phyloP scores from a whole-genome alignment of 352 stramenopile species.

The Pythium phragmiticola region DNA sequence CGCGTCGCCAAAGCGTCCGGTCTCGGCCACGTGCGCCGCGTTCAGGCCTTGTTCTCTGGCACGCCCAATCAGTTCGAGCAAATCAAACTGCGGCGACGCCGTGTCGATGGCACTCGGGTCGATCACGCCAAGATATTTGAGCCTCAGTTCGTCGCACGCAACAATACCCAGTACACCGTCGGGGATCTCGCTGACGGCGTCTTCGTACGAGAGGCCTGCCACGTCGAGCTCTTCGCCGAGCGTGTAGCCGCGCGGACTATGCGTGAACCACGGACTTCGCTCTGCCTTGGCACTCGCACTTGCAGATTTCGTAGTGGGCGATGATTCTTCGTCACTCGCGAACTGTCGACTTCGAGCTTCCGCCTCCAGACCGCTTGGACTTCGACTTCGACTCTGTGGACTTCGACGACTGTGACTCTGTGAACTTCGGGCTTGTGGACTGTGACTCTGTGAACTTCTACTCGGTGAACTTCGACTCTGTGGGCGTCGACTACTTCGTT shows the following conservation, averaged over 20 bases:
- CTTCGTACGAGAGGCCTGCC: constrained; percentile 48
- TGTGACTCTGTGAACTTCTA: constrained; percentile 12
- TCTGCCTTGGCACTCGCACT: constrained; percentile 30
- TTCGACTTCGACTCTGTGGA: constrained; percentile 20
- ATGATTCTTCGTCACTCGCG: not conserved
- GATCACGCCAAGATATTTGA: constrained; percentile 68
- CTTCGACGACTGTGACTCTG: constrained; percentile 15
- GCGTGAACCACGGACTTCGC: constrained; percentile 42
- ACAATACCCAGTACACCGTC: constrained; percentile 66
- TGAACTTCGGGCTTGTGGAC: constrained; percentile 10
- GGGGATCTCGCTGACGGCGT: constrained; percentile 43
- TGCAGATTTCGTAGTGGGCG: not conserved
- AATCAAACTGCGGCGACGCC: constrained; percentile 66
- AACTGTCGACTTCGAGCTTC: constrained; percentile 16
- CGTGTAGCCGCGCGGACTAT: constrained; percentile 62
- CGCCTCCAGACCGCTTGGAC: constrained; percentile 10
- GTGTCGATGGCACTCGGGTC: constrained; percentile 55
- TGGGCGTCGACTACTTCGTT: constrained; percentile 15
- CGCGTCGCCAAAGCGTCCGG: constrained; percentile 61
- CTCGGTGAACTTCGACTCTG: constrained; percentile 11
- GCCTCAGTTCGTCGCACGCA: constrained; percentile 59
- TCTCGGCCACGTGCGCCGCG: constrained; percentile 51
- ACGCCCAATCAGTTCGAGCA: constrained; percentile 77
- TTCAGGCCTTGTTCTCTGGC: constrained; percentile 58
- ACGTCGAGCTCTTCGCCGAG: constrained; percentile 64